phyloP scores from a whole-genome alignment of 75 land plant species.

The Ceratopteris richardii region DNA sequence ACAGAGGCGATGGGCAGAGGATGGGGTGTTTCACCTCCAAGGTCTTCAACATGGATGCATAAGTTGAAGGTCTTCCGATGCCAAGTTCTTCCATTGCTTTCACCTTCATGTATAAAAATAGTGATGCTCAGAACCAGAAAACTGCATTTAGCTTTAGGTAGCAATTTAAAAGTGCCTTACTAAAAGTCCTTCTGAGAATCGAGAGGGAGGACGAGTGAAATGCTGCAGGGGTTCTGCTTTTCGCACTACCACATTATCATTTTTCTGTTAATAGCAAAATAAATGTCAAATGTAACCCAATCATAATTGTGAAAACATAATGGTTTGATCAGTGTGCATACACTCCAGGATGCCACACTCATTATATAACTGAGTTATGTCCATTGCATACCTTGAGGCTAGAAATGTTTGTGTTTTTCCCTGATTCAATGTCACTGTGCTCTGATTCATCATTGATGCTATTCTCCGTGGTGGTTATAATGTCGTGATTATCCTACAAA shows the following conservation, averaged over 20 bases:
- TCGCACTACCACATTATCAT: conserved; percentile 32
- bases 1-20: too few relatives aligned
- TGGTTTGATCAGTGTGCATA: too few relatives aligned
- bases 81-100: conserved; percentile 92
- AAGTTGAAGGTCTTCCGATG: conserved; percentile 99
- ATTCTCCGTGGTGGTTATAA: too few relatives aligned
- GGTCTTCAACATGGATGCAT: conserved; percentile 79
- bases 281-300: not conserved
- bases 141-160: not conserved
- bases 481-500: too few relatives aligned
- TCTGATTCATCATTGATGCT: too few relatives aligned
- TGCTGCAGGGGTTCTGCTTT: conserved; percentile 59
- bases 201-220: conserved; percentile 73
- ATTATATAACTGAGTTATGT: too few relatives aligned
- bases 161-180: conserved; percentile 24
- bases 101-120: conserved; percentile 28
- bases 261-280: conserved; percentile 19
- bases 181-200: conserved; percentile 78
- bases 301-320: too few relatives aligned
- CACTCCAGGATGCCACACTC: too few relatives aligned
- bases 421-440: too few relatives aligned
- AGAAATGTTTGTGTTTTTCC: too few relatives aligned
- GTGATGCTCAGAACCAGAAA: not conserved
- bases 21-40: conserved; percentile 46
- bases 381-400: too few relatives aligned